Evolutionary conservation across 2,329 filamentous ascomycete genomes (phyloP), one percentile per base, ranked within the genome.

Genomic region (Cladosporium sp.): DNA sequence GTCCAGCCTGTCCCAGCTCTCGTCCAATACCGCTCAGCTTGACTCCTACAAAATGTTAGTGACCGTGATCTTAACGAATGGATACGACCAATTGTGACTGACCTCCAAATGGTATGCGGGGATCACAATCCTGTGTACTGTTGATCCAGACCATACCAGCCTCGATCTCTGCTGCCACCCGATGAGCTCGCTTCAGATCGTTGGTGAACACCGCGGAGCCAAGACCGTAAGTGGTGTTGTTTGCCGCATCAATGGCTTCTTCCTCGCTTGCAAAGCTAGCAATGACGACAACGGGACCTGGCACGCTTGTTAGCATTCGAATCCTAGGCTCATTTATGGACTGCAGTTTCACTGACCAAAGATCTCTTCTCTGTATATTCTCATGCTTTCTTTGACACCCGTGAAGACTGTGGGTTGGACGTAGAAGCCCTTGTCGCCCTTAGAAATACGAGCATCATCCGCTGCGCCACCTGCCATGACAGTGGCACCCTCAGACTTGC

Each of bases 81-180:
- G 21, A 31, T 6, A 11, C 10, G 1, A 11, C 1, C 16, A 33
- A 44, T 18, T 44, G 16, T 44, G 37, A 44, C 62, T 71, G 18
- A 58, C 73, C 37, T 72, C 70, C 64, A 49, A 65, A 81, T 0
- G 79, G 78, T 11, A 81, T 71, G 0, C 78, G 71, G 1, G 75
- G 75, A 66, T 81, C 78, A 37, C 77, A 78, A 61, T 81, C 78
- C 62, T 78, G 77, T 35, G 75, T 79, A 44, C 78, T 81, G 66
- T 81, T 81, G 35, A 81, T 74, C 79, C 79, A 80, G 5, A 80
- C 79, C 76, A 79, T 80, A 23, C 79, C 79, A 6, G 79, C 74
- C 67, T 80, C 78, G 18, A 81, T 77, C 62, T 77, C 75, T 1
- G 73, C 72, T 0, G 79, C 77, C 2, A 81, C 78, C 18, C 78